Conservation (phyloP, 768 basidiomycete species). For the Trametes meyenii region DNA sequence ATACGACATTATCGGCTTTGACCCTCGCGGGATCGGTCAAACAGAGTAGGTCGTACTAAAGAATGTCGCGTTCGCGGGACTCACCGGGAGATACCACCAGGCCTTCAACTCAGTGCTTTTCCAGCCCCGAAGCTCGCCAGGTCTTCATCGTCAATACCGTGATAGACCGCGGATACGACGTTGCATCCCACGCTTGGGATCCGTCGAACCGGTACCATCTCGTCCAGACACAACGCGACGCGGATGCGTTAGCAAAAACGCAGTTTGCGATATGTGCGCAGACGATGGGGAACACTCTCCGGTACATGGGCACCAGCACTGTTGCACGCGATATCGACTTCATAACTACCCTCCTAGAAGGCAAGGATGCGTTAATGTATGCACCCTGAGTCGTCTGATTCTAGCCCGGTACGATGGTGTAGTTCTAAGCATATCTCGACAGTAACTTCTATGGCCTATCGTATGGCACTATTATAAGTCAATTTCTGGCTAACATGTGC, state of each 20-base stretch:
- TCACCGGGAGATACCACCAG: conserved; percentile 9
- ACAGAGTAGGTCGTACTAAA: conserved; percentile 28
- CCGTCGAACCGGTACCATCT: conserved; percentile 27
- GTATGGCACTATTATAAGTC: conserved; percentile 37
- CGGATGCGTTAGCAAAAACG: conserved; percentile 28
- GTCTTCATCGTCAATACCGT: conserved; percentile 32
- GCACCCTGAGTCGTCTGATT: conserved; percentile 15
- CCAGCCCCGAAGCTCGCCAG: conserved; percentile 26
- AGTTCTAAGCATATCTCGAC: background rate
- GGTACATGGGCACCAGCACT: conserved; percentile 34
- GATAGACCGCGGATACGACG: conserved; percentile 31
- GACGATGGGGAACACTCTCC: conserved; percentile 30
- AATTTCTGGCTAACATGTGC: conserved; percentile 39
- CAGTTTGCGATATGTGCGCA: conserved; percentile 17
- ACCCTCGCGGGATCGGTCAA: conserved; percentile 37
- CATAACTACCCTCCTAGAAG: conserved; percentile 30
- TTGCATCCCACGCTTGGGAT: conserved; percentile 28
- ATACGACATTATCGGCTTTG: conserved; percentile 35
- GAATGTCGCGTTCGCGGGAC: background rate
- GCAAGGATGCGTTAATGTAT: conserved; percentile 24
- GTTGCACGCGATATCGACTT: conserved; percentile 38
- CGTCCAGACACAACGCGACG: conserved; percentile 26
- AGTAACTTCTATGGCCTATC: conserved; percentile 38
- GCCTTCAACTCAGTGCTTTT: conserved; percentile 34
- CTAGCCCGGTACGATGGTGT: background rate